Evolutionary conservation across 495 filamentous ascomycete species (phyloP).

Genomic region (Neurospora africana): DNA sequence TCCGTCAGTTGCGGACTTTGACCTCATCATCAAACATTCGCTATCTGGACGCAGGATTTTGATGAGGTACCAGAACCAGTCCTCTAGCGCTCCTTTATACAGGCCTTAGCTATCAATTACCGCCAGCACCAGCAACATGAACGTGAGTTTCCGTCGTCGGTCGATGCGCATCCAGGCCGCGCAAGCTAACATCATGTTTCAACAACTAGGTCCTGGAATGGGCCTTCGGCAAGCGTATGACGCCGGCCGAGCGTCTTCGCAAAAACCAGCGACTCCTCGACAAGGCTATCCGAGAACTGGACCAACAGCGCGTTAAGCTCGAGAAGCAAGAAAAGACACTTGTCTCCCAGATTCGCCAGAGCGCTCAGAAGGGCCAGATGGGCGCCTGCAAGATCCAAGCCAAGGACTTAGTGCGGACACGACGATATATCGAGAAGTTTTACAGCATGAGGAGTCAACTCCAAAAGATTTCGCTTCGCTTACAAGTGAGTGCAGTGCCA

Average conservation of each 20-base stretch:
- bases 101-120: not conserved
- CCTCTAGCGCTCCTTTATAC: not conserved
- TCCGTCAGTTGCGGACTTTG: not conserved
- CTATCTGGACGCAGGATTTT: not conserved
- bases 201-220: slow-evolving; percentile 75
- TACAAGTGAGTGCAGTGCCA: slow-evolving; percentile 56
- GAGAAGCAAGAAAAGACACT: slow-evolving; percentile 98
- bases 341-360: slow-evolving; percentile 90
- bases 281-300: slow-evolving; percentile 91
- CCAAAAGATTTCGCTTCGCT: slow-evolving; percentile 87
- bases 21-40: not conserved
- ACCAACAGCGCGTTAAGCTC: slow-evolving; percentile 85
- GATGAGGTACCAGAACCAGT: not conserved
- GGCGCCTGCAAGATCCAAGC: slow-evolving; percentile 95
- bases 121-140: slow-evolving; percentile 15
- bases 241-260: slow-evolving; percentile 86
- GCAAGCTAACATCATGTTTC: not conserved
- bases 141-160: slow-evolving; percentile 16
- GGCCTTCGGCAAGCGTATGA: slow-evolving; percentile 98
- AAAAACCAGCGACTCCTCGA: slow-evolving; percentile 96
- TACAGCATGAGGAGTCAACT: slow-evolving; percentile 95
- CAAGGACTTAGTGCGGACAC: slow-evolving; percentile 87
- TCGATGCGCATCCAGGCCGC: not conserved
- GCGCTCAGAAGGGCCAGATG: slow-evolving; percentile 93
- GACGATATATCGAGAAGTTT: slow-evolving; percentile 94